Percentiles rank a stretch among this genome's conserved stretches.
Conservation (phyloP, 2,329 filamentous ascomycete species). For the Fusarium napiforme region DNA sequence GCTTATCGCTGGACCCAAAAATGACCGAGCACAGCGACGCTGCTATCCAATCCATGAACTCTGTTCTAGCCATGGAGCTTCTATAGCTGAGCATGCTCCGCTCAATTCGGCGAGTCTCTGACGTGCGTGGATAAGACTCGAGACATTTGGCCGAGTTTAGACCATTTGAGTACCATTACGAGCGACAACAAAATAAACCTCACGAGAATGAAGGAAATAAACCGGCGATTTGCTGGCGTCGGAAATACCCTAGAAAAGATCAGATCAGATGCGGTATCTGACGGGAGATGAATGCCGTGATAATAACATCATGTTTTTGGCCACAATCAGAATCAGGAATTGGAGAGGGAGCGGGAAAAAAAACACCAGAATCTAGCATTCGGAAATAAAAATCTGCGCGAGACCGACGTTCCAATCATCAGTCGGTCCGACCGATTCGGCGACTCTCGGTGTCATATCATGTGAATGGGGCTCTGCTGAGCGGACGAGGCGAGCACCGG, state of each 20-base stretch:
- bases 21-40: conserved; percentile 12
- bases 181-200: background rate
- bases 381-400: conserved; percentile 28
- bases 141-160: conserved; percentile 28
- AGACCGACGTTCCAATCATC: conserved; percentile 21
- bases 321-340: conserved; percentile 12
- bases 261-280: conserved; percentile 21
- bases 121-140: conserved; percentile 18
- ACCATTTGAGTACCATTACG: conserved; percentile 19
- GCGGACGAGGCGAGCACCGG: conserved; percentile 22
- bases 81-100: conserved; percentile 11
- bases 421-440: conserved; percentile 30
- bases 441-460: conserved; percentile 34
- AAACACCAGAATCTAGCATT: conserved; percentile 15
- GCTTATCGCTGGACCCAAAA: conserved; percentile 23
- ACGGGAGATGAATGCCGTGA: conserved; percentile 18
- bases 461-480: conserved; percentile 23
- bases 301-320: conserved; percentile 20
- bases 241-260: conserved; percentile 20
- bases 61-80: conserved; percentile 9
- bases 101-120: conserved; percentile 20
- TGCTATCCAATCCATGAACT: conserved; percentile 7
- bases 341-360: background rate
- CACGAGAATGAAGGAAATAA: background rate
- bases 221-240: background rate